These are phyloP conservation scores for Platismatia glauca DNA, from an alignment of 495 filamentous ascomycete species.

Conservation along the genomic window DNA sequence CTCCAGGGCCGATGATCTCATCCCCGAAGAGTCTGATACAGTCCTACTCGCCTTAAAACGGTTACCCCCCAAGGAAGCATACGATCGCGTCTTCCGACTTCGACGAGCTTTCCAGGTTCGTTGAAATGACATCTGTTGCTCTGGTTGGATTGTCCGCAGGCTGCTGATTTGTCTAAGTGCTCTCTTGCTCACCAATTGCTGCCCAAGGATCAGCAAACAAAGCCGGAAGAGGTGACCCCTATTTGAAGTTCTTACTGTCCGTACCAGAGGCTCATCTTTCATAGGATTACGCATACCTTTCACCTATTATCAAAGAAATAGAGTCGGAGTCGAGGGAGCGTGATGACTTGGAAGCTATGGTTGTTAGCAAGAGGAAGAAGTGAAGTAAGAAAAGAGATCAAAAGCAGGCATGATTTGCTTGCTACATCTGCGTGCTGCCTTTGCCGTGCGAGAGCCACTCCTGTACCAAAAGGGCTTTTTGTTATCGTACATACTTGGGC, in stretches of 20 bases:
- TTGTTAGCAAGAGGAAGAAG: slow-evolving; percentile 44
- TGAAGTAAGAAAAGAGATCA: background rate
- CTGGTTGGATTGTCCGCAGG: slow-evolving; percentile 22
- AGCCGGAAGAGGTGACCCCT: slow-evolving; percentile 55
- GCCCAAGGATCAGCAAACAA: slow-evolving; percentile 73
- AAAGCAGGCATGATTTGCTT: background rate
- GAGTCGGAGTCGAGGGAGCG: slow-evolving; percentile 75
- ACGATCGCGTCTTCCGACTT: slow-evolving; percentile 95
- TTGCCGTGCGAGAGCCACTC: background rate
- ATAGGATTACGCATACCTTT: slow-evolving; percentile 71
- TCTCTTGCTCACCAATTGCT: slow-evolving; percentile 80
- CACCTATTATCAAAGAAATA: slow-evolving; percentile 73
- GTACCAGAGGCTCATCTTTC: slow-evolving; percentile 26
- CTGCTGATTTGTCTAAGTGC: slow-evolving; percentile 42
- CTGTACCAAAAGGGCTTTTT: background rate
- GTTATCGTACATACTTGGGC: background rate
- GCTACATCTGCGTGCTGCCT: background rate
- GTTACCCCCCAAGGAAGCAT: slow-evolving; percentile 78
- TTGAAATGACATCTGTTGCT: slow-evolving; percentile 1
- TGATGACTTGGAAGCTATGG: slow-evolving; percentile 71
- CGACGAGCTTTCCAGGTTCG: slow-evolving; percentile 86
- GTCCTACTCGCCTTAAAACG: slow-evolving; percentile 85
- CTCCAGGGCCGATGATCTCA: slow-evolving; percentile 79
- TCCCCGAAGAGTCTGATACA: slow-evolving; percentile 77
- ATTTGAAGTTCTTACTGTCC: slow-evolving; percentile 5